Conservation (phyloP, 345 rosid species). For the Raphanus sativus region DNA sequence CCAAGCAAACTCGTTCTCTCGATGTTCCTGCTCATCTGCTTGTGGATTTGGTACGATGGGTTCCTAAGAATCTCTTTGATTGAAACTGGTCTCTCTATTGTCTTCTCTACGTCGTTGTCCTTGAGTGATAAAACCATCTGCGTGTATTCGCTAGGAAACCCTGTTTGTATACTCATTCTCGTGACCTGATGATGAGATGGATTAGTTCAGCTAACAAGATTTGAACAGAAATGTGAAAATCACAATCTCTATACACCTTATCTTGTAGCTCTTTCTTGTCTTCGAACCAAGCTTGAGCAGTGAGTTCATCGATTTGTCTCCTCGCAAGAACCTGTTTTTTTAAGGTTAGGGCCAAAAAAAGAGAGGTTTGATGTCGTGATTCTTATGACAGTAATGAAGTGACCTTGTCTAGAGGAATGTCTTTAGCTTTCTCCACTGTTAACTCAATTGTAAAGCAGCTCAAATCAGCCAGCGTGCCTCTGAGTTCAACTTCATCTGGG, state of each 20-base stretch:
- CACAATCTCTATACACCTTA: constrained; percentile 48
- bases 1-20: constrained; percentile 43
- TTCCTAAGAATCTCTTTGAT: constrained; percentile 36
- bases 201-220: not conserved
- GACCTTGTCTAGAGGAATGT: constrained; percentile 60
- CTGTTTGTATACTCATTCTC: constrained; percentile 62
- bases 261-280: constrained; percentile 62
- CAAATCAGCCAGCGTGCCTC: constrained; percentile 63
- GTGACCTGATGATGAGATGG: constrained; percentile 53
- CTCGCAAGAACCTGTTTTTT: constrained; percentile 56
- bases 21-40: constrained; percentile 36
- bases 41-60: constrained; percentile 38
- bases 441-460: constrained; percentile 50
- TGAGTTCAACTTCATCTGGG: constrained; percentile 56
- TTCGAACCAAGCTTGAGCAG: constrained; percentile 79
- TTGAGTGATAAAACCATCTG: constrained; percentile 48
- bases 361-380: not conserved
- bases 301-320: constrained; percentile 72
- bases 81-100: constrained; percentile 38
- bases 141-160: constrained; percentile 65
- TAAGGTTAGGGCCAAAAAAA: not conserved
- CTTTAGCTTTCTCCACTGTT: constrained; percentile 61
- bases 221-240: too few relatives aligned
- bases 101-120: constrained; percentile 38
- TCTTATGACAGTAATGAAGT: not conserved